A percentile compares a stretch with the other conserved stretches of the same genome.
These are phyloP conservation scores for Digitaria exilis DNA, from an alignment of 202 grass and related monocot species.

Conservation along the genomic window DNA sequence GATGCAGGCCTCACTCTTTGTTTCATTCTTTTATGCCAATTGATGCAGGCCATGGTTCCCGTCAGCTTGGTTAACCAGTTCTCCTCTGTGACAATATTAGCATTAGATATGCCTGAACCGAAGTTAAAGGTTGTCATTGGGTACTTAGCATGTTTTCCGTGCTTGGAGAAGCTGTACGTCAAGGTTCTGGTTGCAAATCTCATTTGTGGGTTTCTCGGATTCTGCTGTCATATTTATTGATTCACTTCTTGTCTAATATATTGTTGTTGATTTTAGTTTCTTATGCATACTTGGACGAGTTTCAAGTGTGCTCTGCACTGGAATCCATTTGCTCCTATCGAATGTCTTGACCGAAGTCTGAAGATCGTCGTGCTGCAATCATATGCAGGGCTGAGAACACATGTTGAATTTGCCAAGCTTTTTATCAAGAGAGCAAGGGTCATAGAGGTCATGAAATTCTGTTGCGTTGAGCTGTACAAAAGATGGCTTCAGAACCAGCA, in stretches of 20 bases:
- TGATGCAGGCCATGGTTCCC: too few species aligned
- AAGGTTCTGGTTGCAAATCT: neutral
- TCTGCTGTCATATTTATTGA: neutral
- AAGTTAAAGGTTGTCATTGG: neutral
- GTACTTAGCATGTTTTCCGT: slow-evolving; percentile 1
- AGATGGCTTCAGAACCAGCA: neutral
- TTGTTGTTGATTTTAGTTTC: neutral
- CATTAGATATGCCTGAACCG: neutral
- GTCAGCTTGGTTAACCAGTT: neutral
- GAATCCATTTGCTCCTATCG: neutral
- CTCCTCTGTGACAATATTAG: neutral
- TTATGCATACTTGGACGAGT: neutral
- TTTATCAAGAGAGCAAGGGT: neutral
- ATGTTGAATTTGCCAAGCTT: slow-evolving; percentile 1
- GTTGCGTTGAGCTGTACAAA: neutral
- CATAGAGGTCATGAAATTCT: neutral
- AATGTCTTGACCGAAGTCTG: neutral
- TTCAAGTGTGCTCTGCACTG: neutral
- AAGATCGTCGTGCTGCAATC: neutral
- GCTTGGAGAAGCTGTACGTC: neutral
- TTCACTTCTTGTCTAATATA: neutral
- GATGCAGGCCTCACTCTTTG: neutral
- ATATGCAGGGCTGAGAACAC: neutral
- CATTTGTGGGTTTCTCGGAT: neutral
- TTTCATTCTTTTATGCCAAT: neutral